Percentiles rank a stretch among this genome's conserved stretches.
Conservation (phyloP, 768 basidiomycete genomes). For the Lentinula lateritia region DNA sequence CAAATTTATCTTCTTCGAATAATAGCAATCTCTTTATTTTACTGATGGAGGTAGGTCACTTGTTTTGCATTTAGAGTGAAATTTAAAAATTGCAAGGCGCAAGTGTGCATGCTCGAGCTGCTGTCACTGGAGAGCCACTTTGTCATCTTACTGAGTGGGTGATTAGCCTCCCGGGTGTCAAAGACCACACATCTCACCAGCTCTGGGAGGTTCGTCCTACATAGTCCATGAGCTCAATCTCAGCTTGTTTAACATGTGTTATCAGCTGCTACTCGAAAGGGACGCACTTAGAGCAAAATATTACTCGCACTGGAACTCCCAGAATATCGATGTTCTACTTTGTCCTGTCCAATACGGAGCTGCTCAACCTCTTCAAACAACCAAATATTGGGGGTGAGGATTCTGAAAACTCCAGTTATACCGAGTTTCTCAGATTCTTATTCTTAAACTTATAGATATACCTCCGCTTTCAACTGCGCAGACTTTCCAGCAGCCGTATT, state of each 20-base stretch:
- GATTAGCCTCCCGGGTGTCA: constrained; percentile 20
- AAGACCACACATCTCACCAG: constrained; percentile 16
- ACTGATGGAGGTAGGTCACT: constrained; percentile 28
- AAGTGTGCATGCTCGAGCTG: constrained; percentile 3
- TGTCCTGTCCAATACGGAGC: constrained; percentile 28
- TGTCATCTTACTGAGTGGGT: constrained; percentile 25
- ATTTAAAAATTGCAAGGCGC: background rate
- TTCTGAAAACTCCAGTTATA: background rate
- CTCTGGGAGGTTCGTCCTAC: constrained; percentile 24
- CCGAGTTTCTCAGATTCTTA: constrained; percentile 6
- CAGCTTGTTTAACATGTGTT: constrained; percentile 9
- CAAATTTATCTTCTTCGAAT: background rate
- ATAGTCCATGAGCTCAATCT: no score
- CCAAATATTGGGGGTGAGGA: constrained; percentile 30
- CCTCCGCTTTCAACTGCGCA: constrained; percentile 35
- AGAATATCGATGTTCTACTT: constrained; percentile 34
- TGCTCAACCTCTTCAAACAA: constrained; percentile 31
- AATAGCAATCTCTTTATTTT: constrained; percentile 30
- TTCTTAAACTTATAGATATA: constrained; percentile 22
- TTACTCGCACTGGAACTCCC: constrained; percentile 30
- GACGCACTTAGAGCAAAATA: constrained; percentile 28
- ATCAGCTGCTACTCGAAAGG: constrained; percentile 16
- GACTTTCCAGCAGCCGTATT: constrained; percentile 41
- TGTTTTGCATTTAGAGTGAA: background rate
- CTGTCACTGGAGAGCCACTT: background rate